Evolutionary conservation across 2,329 filamentous ascomycete species (phyloP).

Genomic region (Penicillium expansum): DNA sequence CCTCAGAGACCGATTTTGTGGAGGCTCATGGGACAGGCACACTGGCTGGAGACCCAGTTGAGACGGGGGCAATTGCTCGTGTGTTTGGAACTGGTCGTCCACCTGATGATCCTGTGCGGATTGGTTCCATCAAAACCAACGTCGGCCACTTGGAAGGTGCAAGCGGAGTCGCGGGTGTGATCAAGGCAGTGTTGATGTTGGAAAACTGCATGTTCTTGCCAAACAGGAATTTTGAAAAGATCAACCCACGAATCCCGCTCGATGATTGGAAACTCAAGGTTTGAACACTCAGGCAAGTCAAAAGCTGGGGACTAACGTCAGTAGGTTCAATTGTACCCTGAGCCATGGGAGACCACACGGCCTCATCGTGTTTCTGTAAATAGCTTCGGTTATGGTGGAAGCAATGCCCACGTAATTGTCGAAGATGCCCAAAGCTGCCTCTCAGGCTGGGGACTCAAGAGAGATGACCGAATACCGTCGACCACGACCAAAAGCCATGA

Average conservation of each 20-base stretch:
- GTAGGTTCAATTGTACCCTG: conserved; percentile 6
- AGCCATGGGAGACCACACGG: conserved; percentile 5
- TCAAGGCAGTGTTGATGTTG: conserved; percentile 45
- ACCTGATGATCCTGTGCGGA: conserved; percentile 15
- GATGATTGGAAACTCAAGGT: conserved; percentile 40
- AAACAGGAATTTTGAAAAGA: conserved; percentile 42
- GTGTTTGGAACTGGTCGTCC: conserved; percentile 20
- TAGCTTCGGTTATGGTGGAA: conserved; percentile 49
- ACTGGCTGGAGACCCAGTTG: conserved; percentile 30
- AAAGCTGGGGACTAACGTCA: background rate
- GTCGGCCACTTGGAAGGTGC: conserved; percentile 30
- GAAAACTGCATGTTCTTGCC: conserved; percentile 47
- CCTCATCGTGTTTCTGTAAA: conserved; percentile 31
- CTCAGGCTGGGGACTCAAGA: background rate
- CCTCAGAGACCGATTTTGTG: conserved; percentile 21
- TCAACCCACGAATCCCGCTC: conserved; percentile 38
- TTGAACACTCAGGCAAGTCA: background rate
- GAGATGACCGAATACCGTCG: background rate
- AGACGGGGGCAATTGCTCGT: conserved; percentile 24
- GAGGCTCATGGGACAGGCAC: conserved; percentile 34
- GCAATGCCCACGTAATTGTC: conserved; percentile 47
- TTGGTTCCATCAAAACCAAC: conserved; percentile 27
- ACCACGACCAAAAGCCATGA: background rate
- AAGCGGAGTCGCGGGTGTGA: conserved; percentile 31
- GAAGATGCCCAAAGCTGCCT: conserved; percentile 24